phyloP scores from a whole-genome alignment of 306 rosid species.

The Glycine tomentella region DNA sequence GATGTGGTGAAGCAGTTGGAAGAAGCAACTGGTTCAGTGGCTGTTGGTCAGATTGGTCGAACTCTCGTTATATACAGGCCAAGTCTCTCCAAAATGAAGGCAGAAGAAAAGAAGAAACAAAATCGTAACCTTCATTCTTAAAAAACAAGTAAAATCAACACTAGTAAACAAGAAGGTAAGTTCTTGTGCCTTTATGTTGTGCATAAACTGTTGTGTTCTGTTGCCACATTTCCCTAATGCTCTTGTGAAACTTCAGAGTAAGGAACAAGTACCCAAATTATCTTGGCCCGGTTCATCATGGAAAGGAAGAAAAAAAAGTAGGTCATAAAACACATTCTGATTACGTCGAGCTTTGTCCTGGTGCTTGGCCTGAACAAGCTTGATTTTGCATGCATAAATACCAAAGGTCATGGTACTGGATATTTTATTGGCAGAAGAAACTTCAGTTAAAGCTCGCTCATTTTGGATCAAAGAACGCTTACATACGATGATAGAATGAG shows the following conservation, averaged over 20 bases:
- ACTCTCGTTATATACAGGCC: constrained; percentile 82
- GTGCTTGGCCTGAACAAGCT: constrained; percentile 18
- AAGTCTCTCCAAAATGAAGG: constrained; percentile 83
- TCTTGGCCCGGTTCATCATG: constrained; percentile 62
- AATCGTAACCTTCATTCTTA: constrained; percentile 52
- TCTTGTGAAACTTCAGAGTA: constrained; percentile 56
- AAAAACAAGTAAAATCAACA: constrained; percentile 52
- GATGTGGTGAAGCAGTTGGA: constrained; percentile 76
- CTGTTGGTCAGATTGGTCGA: constrained; percentile 78
- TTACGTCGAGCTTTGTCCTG: constrained; percentile 7
- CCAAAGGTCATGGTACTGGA: constrained; percentile 4
- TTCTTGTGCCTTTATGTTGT: not conserved
- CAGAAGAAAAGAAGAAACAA: constrained; percentile 78
- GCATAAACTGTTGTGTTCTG: constrained; percentile 7
- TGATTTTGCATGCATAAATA: constrained; percentile 21
- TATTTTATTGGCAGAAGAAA: not conserved
- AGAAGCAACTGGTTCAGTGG: constrained; percentile 77
- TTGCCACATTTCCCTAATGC: constrained; percentile 11
- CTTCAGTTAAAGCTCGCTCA: constrained; percentile 13
- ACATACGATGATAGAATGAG: not conserved
- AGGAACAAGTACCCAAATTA: constrained; percentile 44
- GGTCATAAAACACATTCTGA: constrained; percentile 41
- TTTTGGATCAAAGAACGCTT: constrained; percentile 1
- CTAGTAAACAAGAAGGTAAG: constrained; percentile 48
- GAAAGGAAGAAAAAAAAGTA: constrained; percentile 51